Evolutionary conservation across 2,329 filamentous ascomycete genomes (phyloP), one percentile per base, ranked within the genome.

Genomic region (Trichoderma polysporum): DNA sequence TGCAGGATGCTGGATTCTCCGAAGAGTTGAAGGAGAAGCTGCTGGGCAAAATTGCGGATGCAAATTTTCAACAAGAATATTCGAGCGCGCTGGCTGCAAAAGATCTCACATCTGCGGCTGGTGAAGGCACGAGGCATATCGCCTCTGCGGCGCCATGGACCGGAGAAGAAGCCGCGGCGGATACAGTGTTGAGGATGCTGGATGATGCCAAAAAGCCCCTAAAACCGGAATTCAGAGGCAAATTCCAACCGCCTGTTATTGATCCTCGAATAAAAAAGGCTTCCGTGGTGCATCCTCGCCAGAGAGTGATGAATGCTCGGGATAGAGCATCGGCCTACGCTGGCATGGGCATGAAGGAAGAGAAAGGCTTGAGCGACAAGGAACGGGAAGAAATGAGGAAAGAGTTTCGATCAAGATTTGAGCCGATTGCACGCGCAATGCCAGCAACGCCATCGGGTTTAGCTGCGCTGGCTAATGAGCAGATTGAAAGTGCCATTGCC

Each of bases 401-500:
- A 69, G 89, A 95, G 74, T 85, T 98, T 68, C 89, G 90, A 41
- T 93, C 97, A 66, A 86, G 94, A 1, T 97, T 98, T 72, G 82
- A 86, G 17, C 89, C 94, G 0, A 87, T 85, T 1, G 90, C 89
- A 3, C 85, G 93, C 54, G 83, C 88, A 0, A 86, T 96, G 78
- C 92, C 94, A 1, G 90, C 89, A 66, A 89, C 91, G 0, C 80
- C 98, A 1, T 86, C 90, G 37, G 95, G 94, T 0, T 81, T 99
- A 15, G 86, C 90, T 4, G 91, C 91, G 0, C 79, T 98, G 59
- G 95, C 95, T 1, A 97, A 98, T 76, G 90, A 97, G 79, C 78
- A 90, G 25, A 98, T 99, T 68, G 94, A 97, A 76, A 90, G 97
- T 75, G 95, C 95, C 6, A 97, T 98, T 73, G 91, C 93, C 1